A percentile compares a stretch with the other conserved stretches of the same genome.
These are phyloP conservation scores for Ceratobasidium sp. DNA, from an alignment of 1,284 basidiomycete species.

Conservation along the genomic window DNA sequence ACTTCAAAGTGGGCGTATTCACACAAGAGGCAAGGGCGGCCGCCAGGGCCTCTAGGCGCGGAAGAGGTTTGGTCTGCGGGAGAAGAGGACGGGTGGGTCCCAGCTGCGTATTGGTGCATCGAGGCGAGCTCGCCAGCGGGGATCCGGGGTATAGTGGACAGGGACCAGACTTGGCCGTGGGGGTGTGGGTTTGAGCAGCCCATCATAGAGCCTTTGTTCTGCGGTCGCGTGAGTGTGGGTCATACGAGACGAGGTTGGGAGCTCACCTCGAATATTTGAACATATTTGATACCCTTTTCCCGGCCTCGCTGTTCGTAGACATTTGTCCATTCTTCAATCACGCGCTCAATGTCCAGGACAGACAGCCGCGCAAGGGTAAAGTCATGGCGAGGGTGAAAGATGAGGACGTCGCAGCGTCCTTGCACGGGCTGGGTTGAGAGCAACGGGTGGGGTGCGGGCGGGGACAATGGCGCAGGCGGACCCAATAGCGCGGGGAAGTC, in stretches of 20 bases:
- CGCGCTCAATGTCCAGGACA: slow-evolving; percentile 68
- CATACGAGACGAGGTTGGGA: background rate
- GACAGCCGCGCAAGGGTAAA: slow-evolving; percentile 85
- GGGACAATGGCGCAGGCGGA: slow-evolving; percentile 62
- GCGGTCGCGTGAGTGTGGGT: slow-evolving; percentile 14
- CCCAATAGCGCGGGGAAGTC: slow-evolving; percentile 88
- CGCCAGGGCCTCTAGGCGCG: slow-evolving; percentile 69
- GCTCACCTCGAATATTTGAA: slow-evolving; percentile 88
- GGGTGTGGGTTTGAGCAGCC: slow-evolving; percentile 97
- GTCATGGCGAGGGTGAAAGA: slow-evolving; percentile 91
- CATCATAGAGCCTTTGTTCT: slow-evolving; percentile 98
- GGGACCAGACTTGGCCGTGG: slow-evolving; percentile 92
- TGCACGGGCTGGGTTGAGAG: slow-evolving; percentile 77
- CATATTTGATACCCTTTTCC: slow-evolving; percentile 76
- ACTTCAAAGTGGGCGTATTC: slow-evolving; percentile 85
- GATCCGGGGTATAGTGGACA: slow-evolving; percentile 78
- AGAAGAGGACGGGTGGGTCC: slow-evolving; percentile 51
- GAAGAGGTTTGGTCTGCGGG: slow-evolving; percentile 53
- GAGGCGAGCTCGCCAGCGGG: slow-evolving; percentile 73
- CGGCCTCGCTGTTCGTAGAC: slow-evolving; percentile 72
- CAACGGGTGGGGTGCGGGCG: slow-evolving; percentile 67
- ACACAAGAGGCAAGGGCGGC: slow-evolving; percentile 80
- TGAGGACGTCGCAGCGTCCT: slow-evolving; percentile 89
- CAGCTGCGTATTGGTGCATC: slow-evolving; percentile 66
- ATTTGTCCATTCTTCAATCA: slow-evolving; percentile 82